Evolutionary conservation across 345 rosid species (phyloP).

Genomic region (Sonneratia caseolaris): DNA sequence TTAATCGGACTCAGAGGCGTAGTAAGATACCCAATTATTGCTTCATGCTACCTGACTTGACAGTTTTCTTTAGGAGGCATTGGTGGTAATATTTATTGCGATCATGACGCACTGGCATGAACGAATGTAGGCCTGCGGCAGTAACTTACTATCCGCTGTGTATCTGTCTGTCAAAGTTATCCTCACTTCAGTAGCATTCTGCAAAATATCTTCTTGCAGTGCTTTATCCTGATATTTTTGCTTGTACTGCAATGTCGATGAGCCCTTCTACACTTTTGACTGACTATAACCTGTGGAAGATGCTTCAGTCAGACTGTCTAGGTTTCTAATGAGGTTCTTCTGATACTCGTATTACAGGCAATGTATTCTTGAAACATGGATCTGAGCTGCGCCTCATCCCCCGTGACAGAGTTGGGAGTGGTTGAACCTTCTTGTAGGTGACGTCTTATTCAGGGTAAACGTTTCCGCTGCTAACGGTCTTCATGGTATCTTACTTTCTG

Average conservation of each 20-base stretch:
- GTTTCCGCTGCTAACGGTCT: neutral
- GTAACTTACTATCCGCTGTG: too few species aligned
- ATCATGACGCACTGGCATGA: too few species aligned
- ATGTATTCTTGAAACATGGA: constrained; percentile 94
- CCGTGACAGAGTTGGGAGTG: constrained; percentile 77
- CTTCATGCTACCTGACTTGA: neutral
- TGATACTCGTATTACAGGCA: constrained; percentile 33
- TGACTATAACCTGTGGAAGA: neutral
- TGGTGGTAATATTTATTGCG: neutral
- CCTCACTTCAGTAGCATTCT: too few species aligned
- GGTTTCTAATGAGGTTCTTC: neutral
- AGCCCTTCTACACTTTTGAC: neutral
- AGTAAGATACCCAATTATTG: neutral
- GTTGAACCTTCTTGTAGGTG: neutral
- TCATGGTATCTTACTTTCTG: neutral
- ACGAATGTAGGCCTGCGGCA: too few species aligned
- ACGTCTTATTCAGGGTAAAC: neutral
- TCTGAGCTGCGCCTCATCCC: constrained; percentile 92
- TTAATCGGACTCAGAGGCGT: neutral
- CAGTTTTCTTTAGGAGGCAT: neutral
- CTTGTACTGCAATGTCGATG: neutral
- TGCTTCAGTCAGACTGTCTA: neutral
- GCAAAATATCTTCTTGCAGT: neutral
- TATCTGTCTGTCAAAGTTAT: neutral
- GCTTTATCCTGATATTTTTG: neutral